phyloP scores from a whole-genome alignment of 1,139 yeast genomes.

The Hyphopichia pseudoburtonii region DNA sequence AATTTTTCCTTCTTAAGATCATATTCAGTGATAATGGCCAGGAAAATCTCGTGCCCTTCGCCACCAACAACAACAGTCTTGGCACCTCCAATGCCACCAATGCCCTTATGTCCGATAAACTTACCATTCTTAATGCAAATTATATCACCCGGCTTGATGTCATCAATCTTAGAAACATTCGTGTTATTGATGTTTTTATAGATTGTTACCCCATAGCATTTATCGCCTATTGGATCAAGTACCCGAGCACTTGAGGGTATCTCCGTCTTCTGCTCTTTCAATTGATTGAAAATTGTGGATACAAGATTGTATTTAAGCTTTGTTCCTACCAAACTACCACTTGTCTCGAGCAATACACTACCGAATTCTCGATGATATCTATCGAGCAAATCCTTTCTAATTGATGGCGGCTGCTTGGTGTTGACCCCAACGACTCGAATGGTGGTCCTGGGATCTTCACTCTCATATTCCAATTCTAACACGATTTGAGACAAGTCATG shows the following conservation, averaged over 20 bases:
- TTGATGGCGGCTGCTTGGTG: slow-evolving; percentile 46
- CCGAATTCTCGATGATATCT: slow-evolving; percentile 51
- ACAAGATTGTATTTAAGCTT: slow-evolving; percentile 29
- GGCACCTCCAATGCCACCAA: slow-evolving; percentile 46
- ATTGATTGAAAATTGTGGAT: slow-evolving; percentile 14
- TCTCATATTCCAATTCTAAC: slow-evolving; percentile 57
- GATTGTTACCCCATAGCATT: slow-evolving; percentile 72
- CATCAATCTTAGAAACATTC: slow-evolving; percentile 59
- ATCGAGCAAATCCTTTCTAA: slow-evolving; percentile 51
- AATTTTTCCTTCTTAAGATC: slow-evolving; percentile 76
- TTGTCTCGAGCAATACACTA: slow-evolving; percentile 37
- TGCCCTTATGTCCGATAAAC: slow-evolving; percentile 67
- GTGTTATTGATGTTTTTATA: slow-evolving; percentile 48
- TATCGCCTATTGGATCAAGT: slow-evolving; percentile 61
- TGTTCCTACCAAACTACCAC: slow-evolving; percentile 42
- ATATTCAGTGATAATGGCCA: slow-evolving; percentile 58
- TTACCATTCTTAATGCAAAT: slow-evolving; percentile 72
- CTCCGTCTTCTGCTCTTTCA: slow-evolving; percentile 8
- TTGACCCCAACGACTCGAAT: slow-evolving; percentile 45
- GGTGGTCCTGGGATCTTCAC: slow-evolving; percentile 54
- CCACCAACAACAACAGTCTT: slow-evolving; percentile 44
- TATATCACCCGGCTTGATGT: slow-evolving; percentile 80
- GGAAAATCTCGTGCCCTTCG: slow-evolving; percentile 24
- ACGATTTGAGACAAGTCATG: slow-evolving; percentile 71
- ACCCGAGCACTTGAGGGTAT: slow-evolving; percentile 14